Base-by-base conservation (phyloP, 2,329 filamentous ascomycete genomes). In the Ceratocystis albifundus region DNA sequence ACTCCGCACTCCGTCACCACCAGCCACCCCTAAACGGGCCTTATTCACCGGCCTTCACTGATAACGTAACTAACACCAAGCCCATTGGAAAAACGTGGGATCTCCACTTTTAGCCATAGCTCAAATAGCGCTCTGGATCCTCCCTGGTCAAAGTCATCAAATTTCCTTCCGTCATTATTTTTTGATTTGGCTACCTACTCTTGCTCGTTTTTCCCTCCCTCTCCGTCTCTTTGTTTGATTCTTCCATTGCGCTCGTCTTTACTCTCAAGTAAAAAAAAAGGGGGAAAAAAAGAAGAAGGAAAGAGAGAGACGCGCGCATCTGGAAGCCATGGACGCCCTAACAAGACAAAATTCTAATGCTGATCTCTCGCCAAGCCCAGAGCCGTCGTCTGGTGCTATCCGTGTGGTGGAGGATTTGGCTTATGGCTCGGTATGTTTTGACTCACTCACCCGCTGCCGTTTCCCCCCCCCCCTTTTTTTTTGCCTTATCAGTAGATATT, bases 341-440 rank as follows among this genome's bases (percentile, higher is more conserved):
- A 22, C 55, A 50, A 17, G n/a, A 17, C 50, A 55, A 20, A 44
- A 46, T 5, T n/a, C 66, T n/a, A 22, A 44, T 32, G 22, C 36
- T 15, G 61, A 20, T 55, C 28, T 67, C 62, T 28, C 53, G 32
- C 53, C 53, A 28, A 32, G 25, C 22, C 36, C 44, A 53, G 7
- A 36, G 41, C 44, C 66, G 15, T 59, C 63, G n/a, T 68, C 66
- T 57, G 89, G 90, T 4, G 72, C 63, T 59, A 57, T 61, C 28
- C 63, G 63, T 55, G 66, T 65, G 4, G 65, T 93, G 50, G 92
- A 96, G 75, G 92, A 97, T 73, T 84, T 99, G 66, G 73, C 87
- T 10, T 97, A 90, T 75, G 94, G 94, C 74, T 96, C 93, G 68
- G 84, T 92, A 76, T 75, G 86, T 77, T 68, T 20, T 63, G 66